Evolutionary conservation across 2,329 filamentous ascomycete genomes (phyloP), one percentile per base, ranked within the genome.

Genomic region (Calonectria henricotiae): DNA sequence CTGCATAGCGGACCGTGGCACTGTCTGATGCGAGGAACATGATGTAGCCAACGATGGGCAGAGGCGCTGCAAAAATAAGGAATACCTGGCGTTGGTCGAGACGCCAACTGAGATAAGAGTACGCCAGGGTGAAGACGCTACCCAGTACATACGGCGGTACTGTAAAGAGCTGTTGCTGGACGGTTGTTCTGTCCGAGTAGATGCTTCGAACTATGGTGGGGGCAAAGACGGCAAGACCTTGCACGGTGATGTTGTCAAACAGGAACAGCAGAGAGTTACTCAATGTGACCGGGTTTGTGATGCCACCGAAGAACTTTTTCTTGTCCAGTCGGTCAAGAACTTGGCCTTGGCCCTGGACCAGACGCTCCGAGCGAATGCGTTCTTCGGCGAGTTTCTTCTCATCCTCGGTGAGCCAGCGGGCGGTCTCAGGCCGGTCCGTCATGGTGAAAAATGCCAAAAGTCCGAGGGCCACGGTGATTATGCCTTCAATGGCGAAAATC

Each of bases 401-500:
- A 35, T 89, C 89, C 15, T 85, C 82, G 0, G 85, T 85, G 3
- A 93, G 85, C 90, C 90, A 93, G 20, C 83, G 81, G 0, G 90
- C 91, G 0, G 89, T 90, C 61, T 85, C 89, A 0, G 91, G 91
- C 0, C 90, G 86, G 78, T 93, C 91, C 1, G 91, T 91, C n/a
- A 93, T 79, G 0, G 89, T 91, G 71, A 90, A 11, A 7, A 64
- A 51, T 3, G 23, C 46, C 15, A 64, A 23, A 3, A 64, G 32
- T 9, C 62, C 46, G 4, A 64, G 47, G 23, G 17, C 13, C 3
- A 64, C 8, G 2, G 62, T 64, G 17, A 64, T 64, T 11, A 64
- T 64, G 25, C 91, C 91, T 77, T 93, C 91, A 27, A 93, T 89
- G 6, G 86, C 86, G 68, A 93, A 93, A 68, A 93, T 91, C 90